Percentiles rank a stretch among this genome's conserved stretches.
Conservation (phyloP, 768 basidiomycete genomes). For the Amanita subjunquillea region DNA sequence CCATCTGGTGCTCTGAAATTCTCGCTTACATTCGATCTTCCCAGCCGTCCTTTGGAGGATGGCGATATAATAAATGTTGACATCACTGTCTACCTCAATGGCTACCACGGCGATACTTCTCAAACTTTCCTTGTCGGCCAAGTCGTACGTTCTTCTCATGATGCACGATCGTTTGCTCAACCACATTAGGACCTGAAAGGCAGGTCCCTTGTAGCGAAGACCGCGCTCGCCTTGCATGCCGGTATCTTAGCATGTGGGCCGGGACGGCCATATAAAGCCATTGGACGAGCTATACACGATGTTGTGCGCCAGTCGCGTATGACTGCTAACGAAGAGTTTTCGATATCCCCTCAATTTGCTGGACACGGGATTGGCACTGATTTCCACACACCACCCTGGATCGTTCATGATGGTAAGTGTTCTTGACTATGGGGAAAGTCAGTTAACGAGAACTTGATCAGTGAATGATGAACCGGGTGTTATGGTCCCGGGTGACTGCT, state of each 20-base stretch:
- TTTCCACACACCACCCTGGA: constrained; percentile 81
- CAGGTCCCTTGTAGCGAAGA: constrained; percentile 48
- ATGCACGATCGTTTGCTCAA: background rate
- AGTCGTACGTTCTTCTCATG: constrained; percentile 37
- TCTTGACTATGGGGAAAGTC: background rate
- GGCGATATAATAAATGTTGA: constrained; percentile 89
- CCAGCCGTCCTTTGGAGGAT: constrained; percentile 67
- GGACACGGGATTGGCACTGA: constrained; percentile 82
- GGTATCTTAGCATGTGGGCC: constrained; percentile 74
- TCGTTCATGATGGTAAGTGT: constrained; percentile 60
- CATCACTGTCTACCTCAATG: constrained; percentile 73
- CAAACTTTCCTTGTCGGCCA: constrained; percentile 73
- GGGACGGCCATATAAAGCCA: constrained; percentile 53
- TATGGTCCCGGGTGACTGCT: constrained; percentile 83
- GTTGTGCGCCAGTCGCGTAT: constrained; percentile 19
- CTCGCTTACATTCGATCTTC: background rate
- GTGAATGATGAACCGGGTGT: constrained; percentile 75
- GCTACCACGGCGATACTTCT: constrained; percentile 88
- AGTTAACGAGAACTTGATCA: constrained; percentile 15
- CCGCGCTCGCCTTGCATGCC: constrained; percentile 52
- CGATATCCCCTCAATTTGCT: constrained; percentile 60
- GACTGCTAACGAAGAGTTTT: constrained; percentile 24
- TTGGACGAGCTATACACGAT: constrained; percentile 62
- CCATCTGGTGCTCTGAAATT: background rate
- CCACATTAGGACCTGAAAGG: constrained; percentile 58